phyloP scores from a whole-genome alignment of 106 monocot genomes.

The Dendrobium nobile region DNA sequence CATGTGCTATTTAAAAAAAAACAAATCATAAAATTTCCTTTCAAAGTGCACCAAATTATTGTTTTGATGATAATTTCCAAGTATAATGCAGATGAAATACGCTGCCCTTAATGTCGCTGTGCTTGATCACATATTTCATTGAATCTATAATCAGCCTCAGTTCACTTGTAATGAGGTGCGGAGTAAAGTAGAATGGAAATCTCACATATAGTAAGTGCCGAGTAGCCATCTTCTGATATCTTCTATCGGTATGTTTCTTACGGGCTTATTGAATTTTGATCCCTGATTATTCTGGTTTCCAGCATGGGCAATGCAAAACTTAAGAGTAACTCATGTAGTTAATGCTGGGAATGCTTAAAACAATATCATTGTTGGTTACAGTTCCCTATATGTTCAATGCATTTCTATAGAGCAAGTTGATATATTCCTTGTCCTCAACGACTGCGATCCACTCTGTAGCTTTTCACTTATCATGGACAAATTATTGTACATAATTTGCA shows the following conservation, averaged over 20 bases:
- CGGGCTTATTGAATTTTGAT: background rate
- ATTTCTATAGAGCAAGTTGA: too few species aligned
- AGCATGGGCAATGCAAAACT: conserved; percentile 28
- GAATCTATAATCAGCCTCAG: conserved; percentile 34
- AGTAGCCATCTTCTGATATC: background rate
- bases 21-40: too few species aligned
- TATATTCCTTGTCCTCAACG: too few species aligned
- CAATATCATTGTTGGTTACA: background rate
- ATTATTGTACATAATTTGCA: too few species aligned
- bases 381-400: background rate
- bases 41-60: background rate
- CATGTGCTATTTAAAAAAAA: too few species aligned
- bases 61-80: background rate
- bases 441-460: too few species aligned
- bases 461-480: too few species aligned
- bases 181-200: conserved; percentile 73
- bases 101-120: conserved; percentile 92
- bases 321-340: background rate
- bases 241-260: background rate
- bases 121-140: conserved; percentile 80
- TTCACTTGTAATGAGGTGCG: conserved; percentile 14
- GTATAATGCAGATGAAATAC: conserved; percentile 70
- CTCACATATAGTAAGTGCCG: conserved; percentile 61
- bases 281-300: conserved; percentile 34
- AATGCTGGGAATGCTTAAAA: background rate